A percentile compares a stretch with the other conserved stretches of the same genome.
phyloP scores from a whole-genome alignment of 352 stramenopile genomes.

The Phytophthora sp. region DNA sequence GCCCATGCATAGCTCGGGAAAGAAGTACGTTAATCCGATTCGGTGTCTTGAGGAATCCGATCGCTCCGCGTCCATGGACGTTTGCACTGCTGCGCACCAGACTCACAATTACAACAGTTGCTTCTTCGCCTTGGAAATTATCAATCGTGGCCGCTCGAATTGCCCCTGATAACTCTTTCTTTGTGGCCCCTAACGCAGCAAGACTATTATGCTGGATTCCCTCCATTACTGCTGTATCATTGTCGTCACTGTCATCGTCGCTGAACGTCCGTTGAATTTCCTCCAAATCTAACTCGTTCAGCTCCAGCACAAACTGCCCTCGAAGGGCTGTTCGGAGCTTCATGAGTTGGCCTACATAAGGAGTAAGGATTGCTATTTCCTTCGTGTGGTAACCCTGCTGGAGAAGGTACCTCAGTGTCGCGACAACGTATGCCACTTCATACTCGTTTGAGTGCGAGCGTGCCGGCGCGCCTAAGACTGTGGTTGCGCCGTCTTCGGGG shows the following conservation, averaged over 20 bases:
- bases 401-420: conserved; percentile 73
- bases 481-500: conserved; percentile 37
- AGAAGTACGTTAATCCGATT: conserved; percentile 80
- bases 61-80: conserved; percentile 33
- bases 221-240: conserved; percentile 16
- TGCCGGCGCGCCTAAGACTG: conserved; percentile 16
- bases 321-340: conserved; percentile 54
- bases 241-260: conserved; percentile 35
- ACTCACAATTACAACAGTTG: conserved; percentile 65
- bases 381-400: conserved; percentile 67
- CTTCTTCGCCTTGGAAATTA: conserved; percentile 85
- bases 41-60: conserved; percentile 77
- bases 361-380: conserved; percentile 81
- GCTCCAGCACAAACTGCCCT: conserved; percentile 40
- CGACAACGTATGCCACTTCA: conserved; percentile 69
- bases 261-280: conserved; percentile 53
- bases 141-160: conserved; percentile 65
- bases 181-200: conserved; percentile 20
- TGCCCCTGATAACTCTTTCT: conserved; percentile 33
- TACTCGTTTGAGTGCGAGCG: conserved; percentile 72
- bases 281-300: conserved; percentile 47
- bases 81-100: conserved; percentile 67
- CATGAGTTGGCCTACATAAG: conserved; percentile 84
- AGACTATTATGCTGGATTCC: conserved; percentile 1
- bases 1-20: conserved; percentile 59